Evolutionary conservation across 257 asterid species (phyloP).

Genomic region (Gardenia jasminoides): DNA sequence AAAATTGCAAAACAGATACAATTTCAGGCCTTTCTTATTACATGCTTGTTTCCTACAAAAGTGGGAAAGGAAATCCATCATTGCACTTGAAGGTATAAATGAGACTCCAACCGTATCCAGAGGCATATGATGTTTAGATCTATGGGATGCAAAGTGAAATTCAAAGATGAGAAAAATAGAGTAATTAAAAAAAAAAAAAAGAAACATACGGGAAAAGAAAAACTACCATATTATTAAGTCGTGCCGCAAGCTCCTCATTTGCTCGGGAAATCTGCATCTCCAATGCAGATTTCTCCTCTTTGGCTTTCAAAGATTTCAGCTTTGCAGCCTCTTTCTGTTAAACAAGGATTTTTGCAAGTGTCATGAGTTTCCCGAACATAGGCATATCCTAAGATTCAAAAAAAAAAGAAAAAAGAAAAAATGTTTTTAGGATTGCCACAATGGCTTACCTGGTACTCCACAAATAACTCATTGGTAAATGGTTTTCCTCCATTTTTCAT

Average conservation of each 20-base stretch:
- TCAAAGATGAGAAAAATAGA: background rate
- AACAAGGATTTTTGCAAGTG: background rate
- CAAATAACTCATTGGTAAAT: slow-evolving; percentile 51
- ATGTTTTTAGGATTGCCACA: background rate
- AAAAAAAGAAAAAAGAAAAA: no score
- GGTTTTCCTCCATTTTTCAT: slow-evolving; percentile 55
- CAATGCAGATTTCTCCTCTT: slow-evolving; percentile 49
- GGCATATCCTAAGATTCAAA: background rate
- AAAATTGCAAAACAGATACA: background rate
- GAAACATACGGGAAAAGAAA: background rate
- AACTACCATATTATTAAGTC: slow-evolving; percentile 55
- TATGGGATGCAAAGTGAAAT: background rate
- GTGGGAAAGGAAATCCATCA: background rate
- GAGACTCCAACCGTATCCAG: no score
- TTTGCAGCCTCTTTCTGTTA: slow-evolving; percentile 44
- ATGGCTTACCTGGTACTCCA: slow-evolving; percentile 40
- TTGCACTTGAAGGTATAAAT: background rate
- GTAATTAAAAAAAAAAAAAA: background rate
- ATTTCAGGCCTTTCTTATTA: background rate
- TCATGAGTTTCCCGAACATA: background rate
- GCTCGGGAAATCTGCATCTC: slow-evolving; percentile 40
- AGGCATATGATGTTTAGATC: background rate
- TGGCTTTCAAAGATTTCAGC: slow-evolving; percentile 47
- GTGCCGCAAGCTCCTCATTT: slow-evolving; percentile 47
- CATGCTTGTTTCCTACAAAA: background rate